phyloP scores from a whole-genome alignment of 257 asterid species.

The Oldenlandia corymbosa region DNA sequence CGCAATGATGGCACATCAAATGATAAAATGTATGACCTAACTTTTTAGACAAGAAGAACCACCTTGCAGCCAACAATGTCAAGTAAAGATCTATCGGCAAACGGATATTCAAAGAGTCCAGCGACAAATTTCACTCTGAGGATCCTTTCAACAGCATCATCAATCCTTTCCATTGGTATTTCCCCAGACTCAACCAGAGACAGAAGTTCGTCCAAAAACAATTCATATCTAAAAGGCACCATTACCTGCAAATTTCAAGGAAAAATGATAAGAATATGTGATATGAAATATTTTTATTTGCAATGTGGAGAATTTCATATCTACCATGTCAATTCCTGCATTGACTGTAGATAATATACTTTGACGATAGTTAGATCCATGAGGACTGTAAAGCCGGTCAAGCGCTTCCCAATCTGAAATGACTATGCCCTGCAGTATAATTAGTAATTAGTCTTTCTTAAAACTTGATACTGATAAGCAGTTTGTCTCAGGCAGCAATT shows the following conservation, averaged over 20 bases:
- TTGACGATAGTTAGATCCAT: constrained; percentile 35
- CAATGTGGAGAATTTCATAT: background rate
- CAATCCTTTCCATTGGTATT: constrained; percentile 71
- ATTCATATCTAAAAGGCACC: constrained; percentile 88
- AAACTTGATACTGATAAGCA: background rate
- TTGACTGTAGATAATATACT: constrained; percentile 27
- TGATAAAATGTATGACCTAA: constrained; percentile 19
- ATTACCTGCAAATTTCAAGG: constrained; percentile 62
- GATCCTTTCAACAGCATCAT: constrained; percentile 93
- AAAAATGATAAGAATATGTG: constrained; percentile 11
- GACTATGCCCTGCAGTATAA: constrained; percentile 58
- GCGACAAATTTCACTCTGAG: constrained; percentile 85
- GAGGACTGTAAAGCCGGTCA: constrained; percentile 33
- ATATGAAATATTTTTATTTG: background rate
- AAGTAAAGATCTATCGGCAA: constrained; percentile 70
- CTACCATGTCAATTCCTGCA: constrained; percentile 76
- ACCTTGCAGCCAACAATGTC: constrained; percentile 94
- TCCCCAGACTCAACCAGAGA: constrained; percentile 79
- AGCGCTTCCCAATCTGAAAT: constrained; percentile 68
- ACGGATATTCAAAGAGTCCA: constrained; percentile 77
- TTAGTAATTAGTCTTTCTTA: background rate
- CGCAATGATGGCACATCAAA: background rate
- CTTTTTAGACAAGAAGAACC: constrained; percentile 16
- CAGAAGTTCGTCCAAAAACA: constrained; percentile 68
- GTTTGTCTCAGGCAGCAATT: background rate